A percentile compares a stretch with the other conserved stretches of the same genome.
Conservation (phyloP, 306 rosid species). For the Albizia julibrissin region DNA sequence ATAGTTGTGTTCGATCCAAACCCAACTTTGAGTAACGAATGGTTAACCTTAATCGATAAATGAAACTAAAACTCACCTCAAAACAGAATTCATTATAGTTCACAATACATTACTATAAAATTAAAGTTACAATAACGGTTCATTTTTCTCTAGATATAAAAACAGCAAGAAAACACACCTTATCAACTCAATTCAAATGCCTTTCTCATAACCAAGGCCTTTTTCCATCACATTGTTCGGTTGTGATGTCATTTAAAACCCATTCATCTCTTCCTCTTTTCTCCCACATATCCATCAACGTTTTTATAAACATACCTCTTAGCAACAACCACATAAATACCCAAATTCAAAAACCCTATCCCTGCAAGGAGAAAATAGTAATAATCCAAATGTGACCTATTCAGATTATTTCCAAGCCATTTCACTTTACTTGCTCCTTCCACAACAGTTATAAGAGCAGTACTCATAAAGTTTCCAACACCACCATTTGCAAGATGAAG, state of each 20-base stretch:
- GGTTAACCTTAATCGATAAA: too few species aligned
- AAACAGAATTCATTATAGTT: too few species aligned
- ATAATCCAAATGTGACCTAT: conserved; percentile 45
- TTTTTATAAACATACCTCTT: conserved; percentile 28
- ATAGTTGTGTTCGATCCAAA: too few species aligned
- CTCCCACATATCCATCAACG: not conserved
- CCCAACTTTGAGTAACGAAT: too few species aligned
- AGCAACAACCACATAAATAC: conserved; percentile 37
- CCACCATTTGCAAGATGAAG: not conserved
- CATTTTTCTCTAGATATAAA: too few species aligned
- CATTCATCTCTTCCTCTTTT: not conserved
- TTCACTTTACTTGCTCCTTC: conserved; percentile 14
- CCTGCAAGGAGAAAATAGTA: conserved; percentile 50
- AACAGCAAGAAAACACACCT: too few species aligned
- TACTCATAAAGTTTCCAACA: not conserved
- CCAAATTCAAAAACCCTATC: conserved; percentile 35
- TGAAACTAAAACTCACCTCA: not conserved
- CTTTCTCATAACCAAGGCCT: not conserved
- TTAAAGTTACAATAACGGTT: not conserved
- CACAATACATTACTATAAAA: not conserved
- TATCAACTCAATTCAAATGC: too few species aligned
- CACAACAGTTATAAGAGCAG: conserved; percentile 10
- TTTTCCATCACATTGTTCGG: not conserved
- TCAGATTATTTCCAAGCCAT: conserved; percentile 50
- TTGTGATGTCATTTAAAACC: not conserved